Percentiles rank a stretch among this genome's conserved stretches.
phyloP scores from a whole-genome alignment of 352 stramenopile species.

The Globisporangium irregulare region DNA sequence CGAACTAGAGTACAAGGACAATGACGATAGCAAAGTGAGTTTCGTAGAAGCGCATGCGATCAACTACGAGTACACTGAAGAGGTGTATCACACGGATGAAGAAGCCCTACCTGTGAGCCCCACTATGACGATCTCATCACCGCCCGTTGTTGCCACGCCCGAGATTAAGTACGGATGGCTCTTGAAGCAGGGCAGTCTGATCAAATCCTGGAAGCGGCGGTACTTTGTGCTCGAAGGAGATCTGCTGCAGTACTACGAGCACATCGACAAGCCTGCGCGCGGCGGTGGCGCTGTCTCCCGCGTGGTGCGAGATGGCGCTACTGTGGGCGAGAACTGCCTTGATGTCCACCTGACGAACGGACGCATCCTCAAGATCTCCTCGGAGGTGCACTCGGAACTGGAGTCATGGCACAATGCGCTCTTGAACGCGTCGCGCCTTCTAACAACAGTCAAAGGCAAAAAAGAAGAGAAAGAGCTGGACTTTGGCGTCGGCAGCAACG shows the following conservation, averaged over 20 bases:
- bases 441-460: slow-evolving; percentile 1
- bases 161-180: slow-evolving; percentile 56
- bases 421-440: slow-evolving; percentile 17
- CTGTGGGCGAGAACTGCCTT: slow-evolving; percentile 25
- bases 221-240: slow-evolving; percentile 62
- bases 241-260: slow-evolving; percentile 51
- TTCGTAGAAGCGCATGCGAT: slow-evolving; percentile 2
- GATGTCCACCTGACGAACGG: slow-evolving; percentile 46
- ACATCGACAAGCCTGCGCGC: slow-evolving; percentile 33
- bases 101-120: background rate
- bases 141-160: background rate
- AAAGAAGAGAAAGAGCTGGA: slow-evolving; percentile 15
- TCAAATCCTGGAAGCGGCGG: slow-evolving; percentile 60
- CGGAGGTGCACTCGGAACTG: slow-evolving; percentile 40
- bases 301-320: slow-evolving; percentile 29
- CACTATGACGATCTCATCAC: slow-evolving; percentile 1
- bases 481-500: background rate
- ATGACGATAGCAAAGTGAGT: background rate
- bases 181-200: slow-evolving; percentile 43
- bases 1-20: background rate
- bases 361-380: slow-evolving; percentile 43
- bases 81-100: background rate
- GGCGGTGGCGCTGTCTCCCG: slow-evolving; percentile 44
- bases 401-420: slow-evolving; percentile 51
- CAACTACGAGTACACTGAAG: background rate